These are phyloP conservation scores for Ceratocystis eucalypticola DNA, from an alignment of 2,329 filamentous ascomycete genomes.

Conservation along the genomic window DNA sequence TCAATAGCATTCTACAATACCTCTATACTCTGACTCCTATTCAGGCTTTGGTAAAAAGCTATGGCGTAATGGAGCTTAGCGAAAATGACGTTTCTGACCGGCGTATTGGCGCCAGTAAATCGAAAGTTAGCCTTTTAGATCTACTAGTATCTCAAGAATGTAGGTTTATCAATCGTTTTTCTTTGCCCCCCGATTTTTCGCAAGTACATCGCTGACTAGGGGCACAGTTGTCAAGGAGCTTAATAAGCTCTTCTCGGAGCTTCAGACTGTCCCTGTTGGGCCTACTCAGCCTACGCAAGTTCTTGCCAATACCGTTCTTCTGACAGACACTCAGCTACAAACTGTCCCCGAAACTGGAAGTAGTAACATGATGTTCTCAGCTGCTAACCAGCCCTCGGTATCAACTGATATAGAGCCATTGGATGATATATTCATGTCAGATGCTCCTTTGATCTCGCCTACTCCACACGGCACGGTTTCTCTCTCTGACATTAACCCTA, in stretches of 20 bases:
- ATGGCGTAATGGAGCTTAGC: slow-evolving; percentile 56
- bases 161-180: slow-evolving; percentile 34
- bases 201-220: not conserved
- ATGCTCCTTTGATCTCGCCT: slow-evolving; percentile 7
- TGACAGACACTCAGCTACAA: slow-evolving; percentile 29
- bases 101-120: slow-evolving; percentile 55
- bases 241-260: slow-evolving; percentile 52
- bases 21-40: slow-evolving; percentile 79
- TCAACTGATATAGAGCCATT: not conserved
- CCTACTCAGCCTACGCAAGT: slow-evolving; percentile 60
- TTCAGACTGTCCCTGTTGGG: slow-evolving; percentile 48
- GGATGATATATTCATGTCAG: slow-evolving; percentile 14
- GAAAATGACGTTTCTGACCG: slow-evolving; percentile 51
- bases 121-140: slow-evolving; percentile 39
- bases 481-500: slow-evolving; percentile 14
- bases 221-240: slow-evolving; percentile 59
- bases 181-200: not conserved
- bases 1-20: slow-evolving; percentile 93
- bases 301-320: slow-evolving; percentile 66
- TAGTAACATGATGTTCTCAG: not conserved
- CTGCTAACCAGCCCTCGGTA: not conserved
- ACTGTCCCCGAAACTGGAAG: slow-evolving; percentile 8
- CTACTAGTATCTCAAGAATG: slow-evolving; percentile 58
- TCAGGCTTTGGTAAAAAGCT: slow-evolving; percentile 65
- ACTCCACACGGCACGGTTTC: slow-evolving; percentile 9